Evolutionary conservation across 2,329 filamentous ascomycete genomes (phyloP), one percentile per base, ranked within the genome.

Genomic region (Monilinia fructigena): DNA sequence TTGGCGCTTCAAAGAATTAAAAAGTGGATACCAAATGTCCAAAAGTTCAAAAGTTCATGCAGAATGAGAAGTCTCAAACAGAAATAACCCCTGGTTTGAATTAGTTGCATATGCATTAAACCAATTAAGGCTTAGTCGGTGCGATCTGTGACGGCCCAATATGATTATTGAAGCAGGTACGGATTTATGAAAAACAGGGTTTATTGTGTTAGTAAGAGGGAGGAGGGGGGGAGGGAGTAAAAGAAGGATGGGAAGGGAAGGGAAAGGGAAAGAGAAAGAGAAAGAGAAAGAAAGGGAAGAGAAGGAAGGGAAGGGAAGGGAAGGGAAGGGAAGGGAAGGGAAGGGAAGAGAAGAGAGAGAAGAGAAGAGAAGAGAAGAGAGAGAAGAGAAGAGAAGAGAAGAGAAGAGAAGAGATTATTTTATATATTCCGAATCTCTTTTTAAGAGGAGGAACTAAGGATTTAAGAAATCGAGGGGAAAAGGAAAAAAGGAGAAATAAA

Each of bases 121-220:
- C 42, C n/a, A 7, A 23, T 26, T 23, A 26, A 26, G n/a, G 45
- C 20, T 23, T 61, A 42, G 58, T 6, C 1, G 3, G 4, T 35
- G 45, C 20, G 58, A 52, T 52, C 42, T 31, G 26, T 26, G n/a
- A 31, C 42, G 45, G 40, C 55, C 31, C 31, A 54, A 59, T 59
- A 12, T 59, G 40, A 20, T 59, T 47, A 59, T 35, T 35, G 12
- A 59, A 59, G 42, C 56, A 59, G 56, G 56, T 59, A 59, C 56
- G 28, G 56, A 59, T 14, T 31, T n/a, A 16, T 18, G 28, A 35
- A 16, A 47, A n/a, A 16, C 42, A 59, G 56, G 56, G 38, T 42
- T 28, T 3, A 28, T 28, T 28, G 28, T 28, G 4, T 28, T 28
- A 4, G 28, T 28, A 28, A 4, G 28, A 28, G 28, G 28, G 28